phyloP scores from a whole-genome alignment of 108 stramenopile species.

The Cylindrotheca fusiformis region DNA sequence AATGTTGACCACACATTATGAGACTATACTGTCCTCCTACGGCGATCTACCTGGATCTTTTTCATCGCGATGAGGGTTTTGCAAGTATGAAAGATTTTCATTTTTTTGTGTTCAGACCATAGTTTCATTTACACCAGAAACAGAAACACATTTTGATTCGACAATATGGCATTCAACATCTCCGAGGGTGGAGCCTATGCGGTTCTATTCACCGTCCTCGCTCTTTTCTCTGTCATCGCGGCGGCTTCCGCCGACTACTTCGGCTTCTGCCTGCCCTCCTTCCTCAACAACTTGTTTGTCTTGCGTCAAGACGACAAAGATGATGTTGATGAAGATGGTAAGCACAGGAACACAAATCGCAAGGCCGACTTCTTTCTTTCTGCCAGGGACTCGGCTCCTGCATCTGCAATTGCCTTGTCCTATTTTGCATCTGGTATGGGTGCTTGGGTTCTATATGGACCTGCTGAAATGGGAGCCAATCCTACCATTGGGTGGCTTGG shows the following conservation, averaged over 20 bases:
- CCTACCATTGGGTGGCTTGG: no score
- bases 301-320: slow-evolving; percentile 25
- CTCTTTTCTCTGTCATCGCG: slow-evolving; percentile 51
- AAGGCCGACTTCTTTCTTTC: slow-evolving; percentile 49
- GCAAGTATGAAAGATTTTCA: no score
- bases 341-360: no score
- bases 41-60: no score
- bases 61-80: no score
- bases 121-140: no score
- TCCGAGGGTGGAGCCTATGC: slow-evolving; percentile 50
- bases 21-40: no score
- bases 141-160: no score
- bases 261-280: slow-evolving; percentile 15
- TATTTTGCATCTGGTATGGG: slow-evolving; percentile 76
- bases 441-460: slow-evolving; percentile 13
- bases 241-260: slow-evolving; percentile 39
- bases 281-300: slow-evolving; percentile 23
- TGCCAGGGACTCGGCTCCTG: slow-evolving; percentile 53
- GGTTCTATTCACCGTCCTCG: slow-evolving; percentile 56
- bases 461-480: no score
- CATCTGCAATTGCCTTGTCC: slow-evolving; percentile 50
- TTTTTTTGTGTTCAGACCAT: no score
- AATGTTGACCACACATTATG: no score
- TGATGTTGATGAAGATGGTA: no score
- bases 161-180: slow-evolving; percentile 42